Percentiles rank a stretch among this genome's conserved stretches.
Conservation (phyloP, 768 basidiomycete genomes). For the Psilocybe azurescens region DNA sequence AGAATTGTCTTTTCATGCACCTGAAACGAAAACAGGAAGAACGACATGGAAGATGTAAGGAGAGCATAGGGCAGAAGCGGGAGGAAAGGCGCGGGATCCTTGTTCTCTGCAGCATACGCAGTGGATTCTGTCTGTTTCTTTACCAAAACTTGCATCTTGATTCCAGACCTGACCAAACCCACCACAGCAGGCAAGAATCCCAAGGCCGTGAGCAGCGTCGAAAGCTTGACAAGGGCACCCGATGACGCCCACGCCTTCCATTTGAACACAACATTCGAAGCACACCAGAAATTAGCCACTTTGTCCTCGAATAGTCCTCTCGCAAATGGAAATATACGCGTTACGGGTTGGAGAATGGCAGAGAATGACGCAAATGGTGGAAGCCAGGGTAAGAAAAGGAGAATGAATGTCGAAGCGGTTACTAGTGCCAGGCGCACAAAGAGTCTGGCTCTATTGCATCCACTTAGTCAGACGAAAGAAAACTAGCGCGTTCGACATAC, state of each 20-base stretch:
- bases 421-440: constrained; percentile 71
- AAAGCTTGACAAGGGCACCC: constrained; percentile 62
- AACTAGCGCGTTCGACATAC: constrained; percentile 44
- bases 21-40: constrained; percentile 97
- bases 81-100: constrained; percentile 52
- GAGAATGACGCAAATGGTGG: constrained; percentile 62
- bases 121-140: constrained; percentile 9
- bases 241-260: constrained; percentile 67
- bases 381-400: constrained; percentile 84
- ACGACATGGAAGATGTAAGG: constrained; percentile 83
- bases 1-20: constrained; percentile 96
- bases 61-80: constrained; percentile 82
- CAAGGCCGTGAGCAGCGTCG: constrained; percentile 66
- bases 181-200: constrained; percentile 72
- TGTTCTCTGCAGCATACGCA: constrained; percentile 4
- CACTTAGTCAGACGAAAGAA: neutral
- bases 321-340: constrained; percentile 89
- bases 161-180: constrained; percentile 43
- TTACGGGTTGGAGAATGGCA: constrained; percentile 65
- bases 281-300: constrained; percentile 98
- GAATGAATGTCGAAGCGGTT: constrained; percentile 64
- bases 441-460: constrained; percentile 41
- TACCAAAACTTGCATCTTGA: constrained; percentile 19
- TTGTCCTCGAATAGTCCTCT: constrained; percentile 95
- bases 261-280: constrained; percentile 86